Base-by-base conservation (phyloP, 306 rosid species). In the Quercus wislizeni region DNA sequence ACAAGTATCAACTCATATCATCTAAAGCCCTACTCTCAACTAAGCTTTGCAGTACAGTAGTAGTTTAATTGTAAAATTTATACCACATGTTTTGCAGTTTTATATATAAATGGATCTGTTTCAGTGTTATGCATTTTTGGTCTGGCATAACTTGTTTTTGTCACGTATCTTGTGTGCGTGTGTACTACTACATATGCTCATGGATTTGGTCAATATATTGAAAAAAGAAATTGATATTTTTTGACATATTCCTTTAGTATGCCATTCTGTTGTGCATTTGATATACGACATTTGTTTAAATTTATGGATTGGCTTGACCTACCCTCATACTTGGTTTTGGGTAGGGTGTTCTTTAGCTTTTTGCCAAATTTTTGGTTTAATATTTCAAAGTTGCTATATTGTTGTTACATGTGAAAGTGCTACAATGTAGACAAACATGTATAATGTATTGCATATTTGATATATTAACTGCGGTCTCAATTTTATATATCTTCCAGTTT, bases 21-120 rank as follows among this genome's bases (percentile, higher is more conserved):
- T n/a, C 65, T 23, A 59, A 59, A 57, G 25, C 63, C 27, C 2
- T 10, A 57, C 21, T 57, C 14, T 20, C 27, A 57, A 57, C 63
- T 57, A 57, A 21, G 31, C 17, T 13, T 31, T 68, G 61, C 28
- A 8, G 70, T 71, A 17, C 12, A 59, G 27, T 67, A 33, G 5
- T 31, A 43, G 75, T 78, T 59, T 63, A 35, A 74, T 64, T 80
- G 79, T 75, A 77, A 28, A 57, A 71, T 43, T 58, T 46, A 64
- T 56, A 51, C 73, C 74, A 35, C 61, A 10, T 63, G 11, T 17
- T 62, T 80, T 6, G 19, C 49, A 63, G 19, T 27, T 55, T 49
- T 18, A n/a, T 55, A 30, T 70, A 73, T 49, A 13, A 49, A 49
- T 12, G 54, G 15, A 10, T 49, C 54, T 13, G 54, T 49, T 63